Evolutionary conservation across 2,329 filamentous ascomycete species (phyloP).

Genomic region (Scytalidium sp.): DNA sequence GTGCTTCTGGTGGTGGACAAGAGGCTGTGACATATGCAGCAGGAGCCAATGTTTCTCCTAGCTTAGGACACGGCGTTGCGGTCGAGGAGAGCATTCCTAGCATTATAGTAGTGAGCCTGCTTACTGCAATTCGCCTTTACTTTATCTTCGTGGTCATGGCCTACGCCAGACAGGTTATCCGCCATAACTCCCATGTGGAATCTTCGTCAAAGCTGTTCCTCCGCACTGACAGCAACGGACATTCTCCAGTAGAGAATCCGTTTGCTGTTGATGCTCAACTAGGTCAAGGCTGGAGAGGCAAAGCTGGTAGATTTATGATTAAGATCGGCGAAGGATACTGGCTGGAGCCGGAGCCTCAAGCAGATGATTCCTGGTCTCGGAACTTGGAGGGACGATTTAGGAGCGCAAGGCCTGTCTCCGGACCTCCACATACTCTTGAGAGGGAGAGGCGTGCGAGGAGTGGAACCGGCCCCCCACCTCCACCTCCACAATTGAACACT

Average conservation of each 20-base stretch:
- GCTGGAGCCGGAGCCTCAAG: constrained; percentile 64
- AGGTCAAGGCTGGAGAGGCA: constrained; percentile 76
- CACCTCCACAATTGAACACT: no score
- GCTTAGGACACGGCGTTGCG: constrained; percentile 61
- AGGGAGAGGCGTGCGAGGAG: constrained; percentile 42
- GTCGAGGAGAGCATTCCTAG: constrained; percentile 69
- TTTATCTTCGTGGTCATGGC: constrained; percentile 81
- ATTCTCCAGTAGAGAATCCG: constrained; percentile 58
- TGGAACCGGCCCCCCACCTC: constrained; percentile 34
- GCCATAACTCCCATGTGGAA: constrained; percentile 61
- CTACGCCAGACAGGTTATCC: constrained; percentile 74
- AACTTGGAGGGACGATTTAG: constrained; percentile 60
- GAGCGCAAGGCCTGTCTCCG: constrained; percentile 34
- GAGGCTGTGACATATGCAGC: constrained; percentile 46
- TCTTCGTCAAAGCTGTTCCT: constrained; percentile 24
- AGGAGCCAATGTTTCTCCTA: constrained; percentile 34
- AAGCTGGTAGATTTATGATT: constrained; percentile 76
- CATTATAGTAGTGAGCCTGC: constrained; percentile 69
- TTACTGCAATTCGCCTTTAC: constrained; percentile 78
- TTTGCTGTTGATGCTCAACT: constrained; percentile 70
- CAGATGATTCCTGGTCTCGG: constrained; percentile 65
- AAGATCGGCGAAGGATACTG: constrained; percentile 74
- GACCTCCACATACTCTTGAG: constrained; percentile 33
- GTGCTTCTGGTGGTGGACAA: constrained; percentile 45
- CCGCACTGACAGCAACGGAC: constrained; percentile 30